Evolutionary conservation across 495 filamentous ascomycete genomes (phyloP).

Genomic region (Talaromyces wortmannii): DNA sequence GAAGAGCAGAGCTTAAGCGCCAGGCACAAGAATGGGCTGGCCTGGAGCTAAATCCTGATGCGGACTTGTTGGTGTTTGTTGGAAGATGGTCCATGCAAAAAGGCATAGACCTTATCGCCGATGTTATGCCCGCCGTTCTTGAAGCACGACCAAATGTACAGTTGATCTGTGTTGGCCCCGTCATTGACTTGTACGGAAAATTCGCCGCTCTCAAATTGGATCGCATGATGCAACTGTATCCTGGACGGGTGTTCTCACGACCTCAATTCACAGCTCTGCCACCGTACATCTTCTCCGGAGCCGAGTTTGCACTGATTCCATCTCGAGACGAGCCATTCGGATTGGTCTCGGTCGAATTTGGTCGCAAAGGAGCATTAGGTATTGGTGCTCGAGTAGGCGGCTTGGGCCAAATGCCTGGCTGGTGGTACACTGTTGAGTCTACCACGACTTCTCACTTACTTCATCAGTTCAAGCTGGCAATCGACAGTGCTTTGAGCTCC

Average conservation of each 20-base stretch:
- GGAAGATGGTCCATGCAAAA: constrained; percentile 78
- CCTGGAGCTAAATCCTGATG: constrained; percentile 55
- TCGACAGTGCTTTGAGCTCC: constrained; percentile 58
- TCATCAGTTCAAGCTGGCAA: constrained; percentile 65
- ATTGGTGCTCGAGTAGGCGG: constrained; percentile 63
- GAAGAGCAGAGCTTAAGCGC: constrained; percentile 48
- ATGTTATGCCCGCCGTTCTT: constrained; percentile 67
- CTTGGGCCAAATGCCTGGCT: constrained; percentile 75
- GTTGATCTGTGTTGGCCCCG: constrained; percentile 63
- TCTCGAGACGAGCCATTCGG: constrained; percentile 78
- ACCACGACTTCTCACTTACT: constrained; percentile 63
- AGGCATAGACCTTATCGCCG: constrained; percentile 71
- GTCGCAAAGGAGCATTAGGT: constrained; percentile 69
- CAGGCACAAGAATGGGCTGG: constrained; percentile 77
- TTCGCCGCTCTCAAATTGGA: constrained; percentile 71
- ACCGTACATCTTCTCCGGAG: constrained; percentile 70
- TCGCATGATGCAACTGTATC: constrained; percentile 66
- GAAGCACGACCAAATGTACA: constrained; percentile 61
- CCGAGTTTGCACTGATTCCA: constrained; percentile 74
- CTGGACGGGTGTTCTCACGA: constrained; percentile 69
- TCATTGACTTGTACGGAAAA: constrained; percentile 73
- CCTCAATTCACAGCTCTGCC: constrained; percentile 72
- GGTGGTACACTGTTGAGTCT: constrained; percentile 65
- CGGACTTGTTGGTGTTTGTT: constrained; percentile 73
- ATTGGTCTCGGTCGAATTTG: constrained; percentile 76